Evolutionary conservation across 306 rosid species (phyloP).

Genomic region (Quercus variabilis): DNA sequence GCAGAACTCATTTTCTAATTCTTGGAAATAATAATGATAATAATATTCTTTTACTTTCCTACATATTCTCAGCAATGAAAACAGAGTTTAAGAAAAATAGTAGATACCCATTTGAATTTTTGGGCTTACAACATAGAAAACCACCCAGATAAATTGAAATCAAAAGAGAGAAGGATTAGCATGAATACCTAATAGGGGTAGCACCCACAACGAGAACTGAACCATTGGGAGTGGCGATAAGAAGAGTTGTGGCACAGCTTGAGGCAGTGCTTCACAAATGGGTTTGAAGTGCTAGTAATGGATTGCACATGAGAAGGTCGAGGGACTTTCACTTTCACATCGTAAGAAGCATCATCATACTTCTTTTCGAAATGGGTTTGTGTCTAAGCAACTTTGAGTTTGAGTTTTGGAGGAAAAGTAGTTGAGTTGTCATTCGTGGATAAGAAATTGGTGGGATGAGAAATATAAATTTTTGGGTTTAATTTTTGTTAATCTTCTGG

Average conservation of each 20-base stretch:
- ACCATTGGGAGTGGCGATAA: constrained; percentile 71
- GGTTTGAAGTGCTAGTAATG: constrained; percentile 75
- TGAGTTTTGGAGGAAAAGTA: constrained; percentile 26
- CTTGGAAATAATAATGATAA: not conserved
- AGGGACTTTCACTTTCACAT: constrained; percentile 12
- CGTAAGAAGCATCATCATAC: not conserved
- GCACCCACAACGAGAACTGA: constrained; percentile 74
- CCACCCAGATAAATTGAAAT: not conserved
- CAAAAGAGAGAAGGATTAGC: not conserved
- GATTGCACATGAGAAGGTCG: constrained; percentile 43
- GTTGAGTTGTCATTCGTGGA: constrained; percentile 27
- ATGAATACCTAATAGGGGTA: constrained; percentile 72
- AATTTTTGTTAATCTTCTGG: no score
- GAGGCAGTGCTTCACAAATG: constrained; percentile 85
- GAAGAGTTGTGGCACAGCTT: constrained; percentile 80
- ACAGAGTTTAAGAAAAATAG: not conserved
- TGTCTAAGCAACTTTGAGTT: constrained; percentile 18
- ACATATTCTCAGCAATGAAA: constrained; percentile 1
- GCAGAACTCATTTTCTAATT: not conserved
- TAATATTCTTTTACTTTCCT: not conserved
- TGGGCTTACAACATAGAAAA: not conserved
- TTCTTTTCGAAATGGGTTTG: constrained; percentile 4
- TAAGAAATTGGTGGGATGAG: no score
- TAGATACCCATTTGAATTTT: not conserved
- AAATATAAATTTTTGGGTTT: no score